Conservation (phyloP, 2,329 filamentous ascomycete species). For the Colletotrichum lupini region DNA sequence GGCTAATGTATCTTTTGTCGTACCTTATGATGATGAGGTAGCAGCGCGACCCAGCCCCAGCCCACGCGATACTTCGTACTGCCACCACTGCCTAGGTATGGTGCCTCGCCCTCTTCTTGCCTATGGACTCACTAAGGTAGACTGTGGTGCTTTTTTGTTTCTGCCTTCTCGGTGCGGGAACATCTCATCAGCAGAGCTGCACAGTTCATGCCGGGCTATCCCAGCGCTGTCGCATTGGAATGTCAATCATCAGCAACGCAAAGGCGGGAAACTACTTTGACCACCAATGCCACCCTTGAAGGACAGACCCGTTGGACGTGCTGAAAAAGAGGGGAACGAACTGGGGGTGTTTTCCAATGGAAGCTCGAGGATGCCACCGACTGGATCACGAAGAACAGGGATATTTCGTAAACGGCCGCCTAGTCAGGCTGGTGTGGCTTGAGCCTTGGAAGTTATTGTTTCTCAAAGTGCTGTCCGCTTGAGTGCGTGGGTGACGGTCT, state of each 20-base stretch:
- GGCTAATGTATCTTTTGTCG: neutral
- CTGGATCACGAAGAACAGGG: neutral
- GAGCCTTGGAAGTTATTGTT: neutral
- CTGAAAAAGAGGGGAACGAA: slow-evolving; percentile 15
- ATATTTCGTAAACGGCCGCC: neutral
- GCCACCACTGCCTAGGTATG: too few species aligned
- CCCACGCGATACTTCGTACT: neutral
- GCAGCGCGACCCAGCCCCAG: neutral
- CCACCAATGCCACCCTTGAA: neutral
- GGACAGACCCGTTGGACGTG: slow-evolving; percentile 13
- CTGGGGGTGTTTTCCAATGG: slow-evolving; percentile 18
- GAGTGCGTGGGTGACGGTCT: neutral
- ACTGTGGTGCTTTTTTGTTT: too few species aligned
- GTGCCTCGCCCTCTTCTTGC: neutral
- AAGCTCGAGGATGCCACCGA: neutral
- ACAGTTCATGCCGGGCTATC: slow-evolving; percentile 1
- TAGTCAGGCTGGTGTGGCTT: neutral
- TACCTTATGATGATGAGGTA: neutral
- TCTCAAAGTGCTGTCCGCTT: neutral
- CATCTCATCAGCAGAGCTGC: slow-evolving; percentile 17
- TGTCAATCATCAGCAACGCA: slow-evolving; percentile 16
- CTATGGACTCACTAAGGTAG: too few species aligned
- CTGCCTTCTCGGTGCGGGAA: neutral
- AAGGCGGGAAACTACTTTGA: slow-evolving; percentile 11
- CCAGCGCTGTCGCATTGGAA: neutral